Conservation (phyloP, 2,329 filamentous ascomycete genomes). For the Colletotrichum trifolii region DNA sequence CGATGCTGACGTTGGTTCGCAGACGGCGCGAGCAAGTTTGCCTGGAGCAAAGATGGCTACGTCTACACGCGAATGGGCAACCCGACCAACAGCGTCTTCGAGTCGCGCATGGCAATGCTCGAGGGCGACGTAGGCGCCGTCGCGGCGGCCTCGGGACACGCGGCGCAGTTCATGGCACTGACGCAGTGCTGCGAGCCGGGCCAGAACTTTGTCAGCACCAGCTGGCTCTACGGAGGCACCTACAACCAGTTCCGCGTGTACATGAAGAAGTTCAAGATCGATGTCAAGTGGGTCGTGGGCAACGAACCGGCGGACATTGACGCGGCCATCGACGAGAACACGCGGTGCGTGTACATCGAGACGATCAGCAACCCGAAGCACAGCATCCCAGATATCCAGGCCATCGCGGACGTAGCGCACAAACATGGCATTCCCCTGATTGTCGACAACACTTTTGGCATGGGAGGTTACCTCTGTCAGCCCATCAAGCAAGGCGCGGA, state of each 20-base stretch:
- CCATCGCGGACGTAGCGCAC: constrained; percentile 71
- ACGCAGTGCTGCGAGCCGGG: constrained; percentile 82
- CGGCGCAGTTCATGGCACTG: constrained; percentile 92
- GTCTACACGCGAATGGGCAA: constrained; percentile 96
- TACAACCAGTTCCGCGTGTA: constrained; percentile 98
- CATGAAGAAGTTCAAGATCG: constrained; percentile 84
- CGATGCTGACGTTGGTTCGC: constrained; percentile 31
- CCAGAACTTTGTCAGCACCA: constrained; percentile 94
- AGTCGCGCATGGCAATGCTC: constrained; percentile 92
- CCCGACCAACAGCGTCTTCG: constrained; percentile 93
- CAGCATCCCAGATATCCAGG: constrained; percentile 79
- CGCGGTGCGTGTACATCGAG: constrained; percentile 91
- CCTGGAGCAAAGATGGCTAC: constrained; percentile 72
- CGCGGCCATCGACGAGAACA: constrained; percentile 87
- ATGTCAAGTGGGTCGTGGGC: constrained; percentile 86
- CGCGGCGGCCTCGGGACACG: constrained; percentile 85
- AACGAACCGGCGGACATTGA: constrained; percentile 84
- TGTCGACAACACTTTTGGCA: constrained; percentile 79
- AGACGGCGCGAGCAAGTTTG: constrained; percentile 49
- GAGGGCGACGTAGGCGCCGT: constrained; percentile 91
- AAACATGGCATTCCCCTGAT: constrained; percentile 47
- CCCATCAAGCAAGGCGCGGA: constrained; percentile 78
- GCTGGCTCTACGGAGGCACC: constrained; percentile 92
- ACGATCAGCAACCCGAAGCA: constrained; percentile 93
- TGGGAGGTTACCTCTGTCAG: constrained; percentile 73